Percentiles rank a stretch among this genome's conserved stretches.
These are phyloP conservation scores for Rhodomyrtus psidioides DNA, from an alignment of 441 rosid species.

Conservation along the genomic window DNA sequence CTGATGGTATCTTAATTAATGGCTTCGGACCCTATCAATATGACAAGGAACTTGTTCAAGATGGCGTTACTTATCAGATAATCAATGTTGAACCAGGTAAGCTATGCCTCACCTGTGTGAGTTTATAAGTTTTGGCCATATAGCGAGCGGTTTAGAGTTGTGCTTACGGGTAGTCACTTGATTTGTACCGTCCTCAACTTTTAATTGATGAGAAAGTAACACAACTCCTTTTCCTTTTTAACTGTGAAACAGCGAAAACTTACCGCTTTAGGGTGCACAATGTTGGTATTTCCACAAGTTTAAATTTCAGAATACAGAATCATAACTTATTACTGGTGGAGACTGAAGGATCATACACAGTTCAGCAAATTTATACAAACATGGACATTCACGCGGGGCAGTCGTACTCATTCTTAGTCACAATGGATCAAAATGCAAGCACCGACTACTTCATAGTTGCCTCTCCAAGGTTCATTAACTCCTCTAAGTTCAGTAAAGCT, in stretches of 20 bases:
- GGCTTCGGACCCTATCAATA: conserved; percentile 76
- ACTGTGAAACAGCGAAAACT: conserved; percentile 52
- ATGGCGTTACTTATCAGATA: conserved; percentile 47
- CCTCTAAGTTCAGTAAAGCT: conserved; percentile 39
- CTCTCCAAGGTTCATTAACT: conserved; percentile 55
- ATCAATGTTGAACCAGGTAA: conserved; percentile 76
- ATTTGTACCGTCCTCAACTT: not conserved
- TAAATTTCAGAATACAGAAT: conserved; percentile 82
- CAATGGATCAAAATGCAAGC: conserved; percentile 83
- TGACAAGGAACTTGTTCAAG: conserved; percentile 33
- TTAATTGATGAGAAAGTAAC: not conserved
- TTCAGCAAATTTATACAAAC: conserved; percentile 65
- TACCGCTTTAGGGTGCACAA: conserved; percentile 82
- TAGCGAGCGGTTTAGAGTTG: not conserved
- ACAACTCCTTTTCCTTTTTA: not conserved
- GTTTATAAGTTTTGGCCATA: not conserved
- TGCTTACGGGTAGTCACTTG: not conserved
- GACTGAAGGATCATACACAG: conserved; percentile 87
- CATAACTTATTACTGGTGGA: conserved; percentile 83
- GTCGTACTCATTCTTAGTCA: conserved; percentile 79
- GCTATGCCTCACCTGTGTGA: not conserved
- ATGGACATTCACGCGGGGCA: conserved; percentile 94
- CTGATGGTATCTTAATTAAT: conserved; percentile 70
- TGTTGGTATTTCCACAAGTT: conserved; percentile 70
- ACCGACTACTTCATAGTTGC: conserved; percentile 80